Base-by-base conservation (phyloP, 345 rosid genomes). In the Raphanus raphanistrum region DNA sequence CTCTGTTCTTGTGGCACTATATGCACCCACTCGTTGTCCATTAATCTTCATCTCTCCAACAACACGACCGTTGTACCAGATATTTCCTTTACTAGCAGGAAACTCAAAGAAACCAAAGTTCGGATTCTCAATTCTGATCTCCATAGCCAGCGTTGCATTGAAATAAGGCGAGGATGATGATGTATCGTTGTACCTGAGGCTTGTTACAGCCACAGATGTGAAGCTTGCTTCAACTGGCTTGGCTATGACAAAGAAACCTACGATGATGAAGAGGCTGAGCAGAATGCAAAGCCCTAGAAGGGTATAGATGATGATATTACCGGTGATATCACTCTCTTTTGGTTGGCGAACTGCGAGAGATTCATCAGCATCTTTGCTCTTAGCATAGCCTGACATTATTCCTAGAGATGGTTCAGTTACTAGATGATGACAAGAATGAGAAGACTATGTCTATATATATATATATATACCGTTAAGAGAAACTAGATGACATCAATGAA, bases 161-260 rank as follows among this genome's bases (percentile, higher is more conserved):
- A 80, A 80, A 63, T 58, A 80, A 76, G 63, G 73, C 38, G 58
- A 57, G 29, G 74, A 67, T 41, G 74, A 35, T 29, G 68, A 4
- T 41, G 77, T 41, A 66, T 66, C 4, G 5, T 70, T 76, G 73
- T 80, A 71, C 29, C 21, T 65, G 60, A 76, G 77, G 83, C 72
- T 71, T 61, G 16, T 80, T 58, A 80, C 1, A 17, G n/a, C 52
- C 27, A 66, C 69, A 5, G 77, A 76, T 58, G 55, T 50, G 16
- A 80, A 8, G 16, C 70, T 71, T 70, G 83, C 77, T 65, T n/a
- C 8, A 1, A 27, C 54, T 68, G 74, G 82, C 82, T 79, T 79
- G 21, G 78, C 74, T 73, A 68, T 36, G 66, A 79, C 29, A 29
- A 8, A 79, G 66, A 61, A 74, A 63, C 82, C 78, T 28, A 79